Evolutionary conservation across 192 early-diverging fungal species (phyloP).

Genomic region (Phlyctochytrium planicorne): DNA sequence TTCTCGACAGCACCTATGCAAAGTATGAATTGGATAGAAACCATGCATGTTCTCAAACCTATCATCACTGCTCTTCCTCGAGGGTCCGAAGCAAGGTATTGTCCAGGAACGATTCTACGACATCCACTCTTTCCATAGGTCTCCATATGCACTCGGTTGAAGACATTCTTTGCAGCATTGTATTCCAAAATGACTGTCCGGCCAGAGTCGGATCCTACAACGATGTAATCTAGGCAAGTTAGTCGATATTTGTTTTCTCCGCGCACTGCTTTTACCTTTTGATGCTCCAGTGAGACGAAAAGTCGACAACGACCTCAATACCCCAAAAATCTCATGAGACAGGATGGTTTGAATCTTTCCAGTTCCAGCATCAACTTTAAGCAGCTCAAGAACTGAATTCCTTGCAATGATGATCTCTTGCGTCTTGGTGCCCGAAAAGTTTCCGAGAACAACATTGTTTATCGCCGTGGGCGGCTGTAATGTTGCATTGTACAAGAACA

Average conservation of each 20-base stretch:
- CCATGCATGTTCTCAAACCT: slow-evolving; percentile 26
- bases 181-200: slow-evolving; percentile 89
- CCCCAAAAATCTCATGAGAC: slow-evolving; percentile 79
- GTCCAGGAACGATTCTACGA: slow-evolving; percentile 87
- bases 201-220: slow-evolving; percentile 89
- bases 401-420: slow-evolving; percentile 87
- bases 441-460: slow-evolving; percentile 77
- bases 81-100: slow-evolving; percentile 95
- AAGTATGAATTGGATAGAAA: background rate
- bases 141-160: slow-evolving; percentile 84
- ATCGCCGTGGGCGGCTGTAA: slow-evolving; percentile 80
- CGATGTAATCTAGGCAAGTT: slow-evolving; percentile 73
- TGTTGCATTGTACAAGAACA: slow-evolving; percentile 85
- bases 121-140: slow-evolving; percentile 92
- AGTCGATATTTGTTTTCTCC: too few relatives aligned
- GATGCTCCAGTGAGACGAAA: slow-evolving; percentile 87
- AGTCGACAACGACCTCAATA: slow-evolving; percentile 75
- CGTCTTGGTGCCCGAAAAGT: slow-evolving; percentile 87
- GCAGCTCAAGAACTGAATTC: slow-evolving; percentile 72
- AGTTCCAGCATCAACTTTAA: slow-evolving; percentile 71
- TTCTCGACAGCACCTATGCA: slow-evolving; percentile 80
- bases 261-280: slow-evolving; percentile 67
- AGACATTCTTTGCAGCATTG: slow-evolving; percentile 66
- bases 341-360: slow-evolving; percentile 77
- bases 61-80: slow-evolving; percentile 96